Conservation (phyloP, 2,329 filamentous ascomycete species). For the Diaporthe ampelina region DNA sequence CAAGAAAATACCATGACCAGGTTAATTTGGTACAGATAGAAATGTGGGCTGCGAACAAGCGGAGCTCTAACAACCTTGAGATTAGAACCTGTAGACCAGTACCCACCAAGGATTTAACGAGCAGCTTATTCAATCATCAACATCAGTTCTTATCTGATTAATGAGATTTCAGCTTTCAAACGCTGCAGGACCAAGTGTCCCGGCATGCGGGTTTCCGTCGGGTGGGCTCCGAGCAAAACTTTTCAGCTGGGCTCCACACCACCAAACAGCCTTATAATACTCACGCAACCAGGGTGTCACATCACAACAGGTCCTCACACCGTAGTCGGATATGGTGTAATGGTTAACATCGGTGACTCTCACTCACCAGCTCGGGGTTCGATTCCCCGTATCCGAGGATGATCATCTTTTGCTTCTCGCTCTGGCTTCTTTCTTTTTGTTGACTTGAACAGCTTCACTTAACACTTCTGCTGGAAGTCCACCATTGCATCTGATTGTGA, state of each 20-base stretch:
- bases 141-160: neutral
- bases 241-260: conserved; percentile 13
- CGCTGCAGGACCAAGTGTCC: neutral
- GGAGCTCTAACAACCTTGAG: too few relatives aligned
- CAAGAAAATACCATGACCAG: neutral
- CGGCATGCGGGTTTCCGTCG: neutral
- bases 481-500: neutral
- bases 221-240: conserved; percentile 24
- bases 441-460: neutral
- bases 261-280: conserved; percentile 4
- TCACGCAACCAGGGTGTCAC: neutral
- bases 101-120: too few relatives aligned
- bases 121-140: too few relatives aligned
- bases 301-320: conserved; percentile 23
- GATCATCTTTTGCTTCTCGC: neutral
- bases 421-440: neutral
- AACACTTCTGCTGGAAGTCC: neutral
- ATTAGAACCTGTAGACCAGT: too few relatives aligned
- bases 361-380: conserved; percentile 34
- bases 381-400: conserved; percentile 32
- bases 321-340: conserved; percentile 35
- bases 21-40: neutral
- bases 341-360: conserved; percentile 34
- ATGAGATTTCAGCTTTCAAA: neutral
- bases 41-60: neutral